These are phyloP conservation scores for Jaltomata sinuosa DNA, from an alignment of 257 asterid species.

Conservation along the genomic window DNA sequence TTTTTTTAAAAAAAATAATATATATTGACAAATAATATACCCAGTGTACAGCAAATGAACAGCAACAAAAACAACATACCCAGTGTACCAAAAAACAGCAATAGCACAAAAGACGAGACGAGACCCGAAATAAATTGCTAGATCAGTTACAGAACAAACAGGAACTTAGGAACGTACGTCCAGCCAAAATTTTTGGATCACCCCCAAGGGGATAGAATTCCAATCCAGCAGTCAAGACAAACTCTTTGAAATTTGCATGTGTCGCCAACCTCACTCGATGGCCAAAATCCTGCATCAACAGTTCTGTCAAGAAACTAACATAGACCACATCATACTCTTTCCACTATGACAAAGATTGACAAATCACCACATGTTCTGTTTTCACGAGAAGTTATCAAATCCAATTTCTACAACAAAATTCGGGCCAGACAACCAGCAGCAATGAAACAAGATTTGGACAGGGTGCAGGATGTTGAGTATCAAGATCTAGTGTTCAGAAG, in stretches of 20 bases:
- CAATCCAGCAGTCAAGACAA: constrained; percentile 26
- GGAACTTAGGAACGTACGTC: constrained; percentile 46
- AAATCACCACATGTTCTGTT: background rate
- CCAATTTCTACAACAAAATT: background rate
- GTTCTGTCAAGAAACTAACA: constrained; percentile 6
- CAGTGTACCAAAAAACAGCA: too few relatives aligned
- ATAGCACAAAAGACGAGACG: background rate
- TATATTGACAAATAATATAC: too few relatives aligned
- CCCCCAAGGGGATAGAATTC: constrained; percentile 28
- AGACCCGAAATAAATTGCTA: constrained; percentile 1
- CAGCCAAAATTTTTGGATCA: constrained; percentile 29
- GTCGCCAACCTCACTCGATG: constrained; percentile 26
- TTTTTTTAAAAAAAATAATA: too few relatives aligned
- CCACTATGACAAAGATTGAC: background rate
- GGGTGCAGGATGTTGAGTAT: background rate
- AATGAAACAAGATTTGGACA: background rate
- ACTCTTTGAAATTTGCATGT: constrained; percentile 22
- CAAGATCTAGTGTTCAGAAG: background rate
- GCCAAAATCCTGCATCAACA: constrained; percentile 64
- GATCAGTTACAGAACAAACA: background rate
- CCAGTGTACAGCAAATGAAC: too few relatives aligned
- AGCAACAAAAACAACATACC: too few relatives aligned
- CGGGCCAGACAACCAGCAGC: background rate
- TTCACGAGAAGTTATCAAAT: background rate
- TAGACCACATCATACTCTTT: background rate